These are phyloP conservation scores for Rhizoctonia solani DNA, from an alignment of 1,284 basidiomycete genomes.

Conservation along the genomic window DNA sequence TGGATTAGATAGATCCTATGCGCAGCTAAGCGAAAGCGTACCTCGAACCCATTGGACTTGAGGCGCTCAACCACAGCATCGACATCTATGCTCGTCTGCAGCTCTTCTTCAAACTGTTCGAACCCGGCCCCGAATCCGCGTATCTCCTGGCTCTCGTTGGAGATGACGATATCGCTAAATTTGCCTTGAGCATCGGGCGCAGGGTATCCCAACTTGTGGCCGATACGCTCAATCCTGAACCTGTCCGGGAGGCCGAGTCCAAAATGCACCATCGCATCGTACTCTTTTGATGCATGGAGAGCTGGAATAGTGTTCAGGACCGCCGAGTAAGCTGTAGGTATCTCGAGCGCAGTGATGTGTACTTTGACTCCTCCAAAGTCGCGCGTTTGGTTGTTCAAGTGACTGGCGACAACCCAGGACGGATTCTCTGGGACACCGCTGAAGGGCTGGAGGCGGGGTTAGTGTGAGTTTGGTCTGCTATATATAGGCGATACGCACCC, in stretches of 20 bases:
- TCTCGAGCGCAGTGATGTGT: conserved; percentile 62
- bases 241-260: conserved; percentile 69
- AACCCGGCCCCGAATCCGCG: conserved; percentile 59
- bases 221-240: conserved; percentile 65
- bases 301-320: conserved; percentile 62
- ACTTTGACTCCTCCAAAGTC: conserved; percentile 44
- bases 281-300: conserved; percentile 61
- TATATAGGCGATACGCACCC: conserved; percentile 1
- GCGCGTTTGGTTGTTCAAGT: conserved; percentile 21
- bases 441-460: conserved; percentile 7
- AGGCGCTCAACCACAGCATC: conserved; percentile 58
- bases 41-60: conserved; percentile 61
- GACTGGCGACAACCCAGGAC: conserved; percentile 25
- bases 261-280: conserved; percentile 73
- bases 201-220: conserved; percentile 69
- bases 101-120: conserved; percentile 52
- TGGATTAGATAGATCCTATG: background rate
- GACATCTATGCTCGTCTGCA: conserved; percentile 55
- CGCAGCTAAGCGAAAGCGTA: conserved; percentile 45
- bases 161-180: conserved; percentile 56
- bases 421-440: conserved; percentile 11
- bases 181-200: conserved; percentile 68
- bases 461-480: background rate
- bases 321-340: conserved; percentile 66
- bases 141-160: conserved; percentile 40